These are phyloP conservation scores for Butyriboletus regius DNA, from an alignment of 1,284 basidiomycete genomes.

Conservation along the genomic window DNA sequence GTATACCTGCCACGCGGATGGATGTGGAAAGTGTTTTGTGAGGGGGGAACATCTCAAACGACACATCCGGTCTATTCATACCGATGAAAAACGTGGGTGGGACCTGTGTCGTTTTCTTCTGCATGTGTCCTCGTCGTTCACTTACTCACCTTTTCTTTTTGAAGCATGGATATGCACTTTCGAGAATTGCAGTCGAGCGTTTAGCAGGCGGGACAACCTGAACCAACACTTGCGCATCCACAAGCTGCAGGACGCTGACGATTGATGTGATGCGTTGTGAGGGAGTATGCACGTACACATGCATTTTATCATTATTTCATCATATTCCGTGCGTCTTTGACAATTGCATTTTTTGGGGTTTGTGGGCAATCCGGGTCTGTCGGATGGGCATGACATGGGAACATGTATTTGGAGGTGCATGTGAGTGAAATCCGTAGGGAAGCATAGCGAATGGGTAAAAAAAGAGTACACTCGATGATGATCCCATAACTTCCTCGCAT, in stretches of 20 bases:
- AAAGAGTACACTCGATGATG: slow-evolving; percentile 12
- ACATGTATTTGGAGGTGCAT: slow-evolving; percentile 19
- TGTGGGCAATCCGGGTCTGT: background rate
- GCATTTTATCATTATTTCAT: slow-evolving; percentile 17
- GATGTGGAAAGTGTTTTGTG: slow-evolving; percentile 52
- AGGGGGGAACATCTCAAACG: slow-evolving; percentile 64
- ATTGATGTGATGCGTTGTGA: slow-evolving; percentile 3
- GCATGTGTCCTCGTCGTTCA: background rate
- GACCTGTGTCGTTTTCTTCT: background rate
- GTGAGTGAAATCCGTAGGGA: slow-evolving; percentile 1
- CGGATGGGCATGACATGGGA: slow-evolving; percentile 10
- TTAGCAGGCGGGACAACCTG: slow-evolving; percentile 75
- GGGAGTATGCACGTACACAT: background rate
- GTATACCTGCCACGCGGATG: slow-evolving; percentile 47
- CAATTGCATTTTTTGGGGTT: slow-evolving; percentile 2
- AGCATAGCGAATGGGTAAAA: slow-evolving; percentile 10
- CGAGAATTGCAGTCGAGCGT: slow-evolving; percentile 63
- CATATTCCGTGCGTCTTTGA: slow-evolving; percentile 15
- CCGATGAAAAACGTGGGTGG: slow-evolving; percentile 58
- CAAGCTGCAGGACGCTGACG: slow-evolving; percentile 23
- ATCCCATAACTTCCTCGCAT: background rate
- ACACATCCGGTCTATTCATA: slow-evolving; percentile 60
- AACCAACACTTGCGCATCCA: slow-evolving; percentile 72
- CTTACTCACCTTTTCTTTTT: background rate
- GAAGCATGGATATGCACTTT: slow-evolving; percentile 61